Base-by-base conservation (phyloP, 306 rosid genomes). In the Citrullus colocynthis region DNA sequence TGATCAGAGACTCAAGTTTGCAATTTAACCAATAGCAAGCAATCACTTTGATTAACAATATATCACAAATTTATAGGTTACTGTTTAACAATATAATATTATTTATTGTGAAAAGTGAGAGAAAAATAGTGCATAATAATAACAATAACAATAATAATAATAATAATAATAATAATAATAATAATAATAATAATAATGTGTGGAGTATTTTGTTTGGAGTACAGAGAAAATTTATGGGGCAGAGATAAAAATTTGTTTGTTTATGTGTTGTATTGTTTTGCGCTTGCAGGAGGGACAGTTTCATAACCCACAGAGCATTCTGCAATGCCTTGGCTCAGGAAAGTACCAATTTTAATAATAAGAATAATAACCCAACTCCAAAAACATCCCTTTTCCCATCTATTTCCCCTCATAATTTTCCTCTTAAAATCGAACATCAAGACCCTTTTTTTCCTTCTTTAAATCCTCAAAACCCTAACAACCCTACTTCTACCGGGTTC, bases 301-400 rank as follows among this genome's bases (percentile, higher is more conserved):
- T 93, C 84, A 88, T 90, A 57, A 90, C 97, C 52, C 97, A 93
- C 83, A 90, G 97, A 84, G 96, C 93, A 45, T 93, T 90, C 80
- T 93, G 97, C 66, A 94, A 93, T 78, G 97, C 91, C 55, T 84
- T 93, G 82, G 87, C 96, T 62, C 94, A 88, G 17, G 96, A 93
- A 73, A 89, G 84, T 75, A 75, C 49, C 57, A 41, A 39, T 14
- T 66, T 70, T 59, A 67, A 60, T 30, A 60, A 21, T 11, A 67
- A 60, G 5, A 60, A 21, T 11, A 56, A 12, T 24, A 58, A 58
- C 34, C 63, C 63, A 58, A 58, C 11, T 56, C 60, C 24, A 6
- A n/a, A 15, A 52, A 5, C 57, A 52, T 15, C 57, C 18, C 7
- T 21, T 21, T 58, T 58, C 63, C 6, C 66, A 24, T 24, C 37